A percentile compares a stretch with the other conserved stretches of the same genome.
phyloP scores from a whole-genome alignment of 2,329 filamentous ascomycete species.

The Pestalotiopsis sp. region DNA sequence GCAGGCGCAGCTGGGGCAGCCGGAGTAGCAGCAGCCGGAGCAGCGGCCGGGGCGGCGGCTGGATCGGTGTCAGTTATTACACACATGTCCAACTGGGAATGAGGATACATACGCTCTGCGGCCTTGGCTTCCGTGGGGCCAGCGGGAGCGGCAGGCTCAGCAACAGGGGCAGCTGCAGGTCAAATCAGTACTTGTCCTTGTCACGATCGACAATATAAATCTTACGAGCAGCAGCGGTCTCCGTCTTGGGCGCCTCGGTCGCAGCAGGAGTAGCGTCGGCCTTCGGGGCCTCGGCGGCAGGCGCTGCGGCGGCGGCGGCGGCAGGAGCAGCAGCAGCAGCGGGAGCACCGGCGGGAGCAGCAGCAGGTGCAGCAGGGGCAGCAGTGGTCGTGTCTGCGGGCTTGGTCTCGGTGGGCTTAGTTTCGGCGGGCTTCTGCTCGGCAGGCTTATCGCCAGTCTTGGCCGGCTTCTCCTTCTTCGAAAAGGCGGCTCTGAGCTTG shows the following conservation, averaged over 20 bases:
- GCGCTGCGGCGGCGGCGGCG: conserved; percentile 19
- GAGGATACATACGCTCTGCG: conserved; percentile 4
- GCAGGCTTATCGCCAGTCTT: conserved; percentile 35
- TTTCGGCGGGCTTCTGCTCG: conserved; percentile 19
- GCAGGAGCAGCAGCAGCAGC: conserved; percentile 16
- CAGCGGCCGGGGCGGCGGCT: neutral
- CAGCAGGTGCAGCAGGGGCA: conserved; percentile 21
- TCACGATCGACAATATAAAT: neutral
- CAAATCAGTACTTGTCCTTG: neutral
- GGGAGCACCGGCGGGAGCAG: conserved; percentile 20
- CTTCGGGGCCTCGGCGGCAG: conserved; percentile 16
- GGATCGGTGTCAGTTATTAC: neutral
- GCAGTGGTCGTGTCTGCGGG: conserved; percentile 16
- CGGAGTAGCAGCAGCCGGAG: neutral
- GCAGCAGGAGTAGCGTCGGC: conserved; percentile 15
- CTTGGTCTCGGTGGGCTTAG: conserved; percentile 18
- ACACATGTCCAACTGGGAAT: neutral
- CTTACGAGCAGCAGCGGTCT: conserved; percentile 13
- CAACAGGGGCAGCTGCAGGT: neutral
- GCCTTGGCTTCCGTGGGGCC: conserved; percentile 4
- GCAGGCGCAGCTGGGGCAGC: neutral
- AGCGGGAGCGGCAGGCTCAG: conserved; percentile 1
- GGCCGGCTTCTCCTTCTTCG: conserved; percentile 41
- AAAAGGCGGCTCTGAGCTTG: conserved; percentile 57
- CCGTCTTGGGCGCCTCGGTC: conserved; percentile 24